A percentile compares a stretch with the other conserved stretches of the same genome.
phyloP scores from a whole-genome alignment of 108 stramenopile genomes.

The Nannochloropsis gaditana region DNA sequence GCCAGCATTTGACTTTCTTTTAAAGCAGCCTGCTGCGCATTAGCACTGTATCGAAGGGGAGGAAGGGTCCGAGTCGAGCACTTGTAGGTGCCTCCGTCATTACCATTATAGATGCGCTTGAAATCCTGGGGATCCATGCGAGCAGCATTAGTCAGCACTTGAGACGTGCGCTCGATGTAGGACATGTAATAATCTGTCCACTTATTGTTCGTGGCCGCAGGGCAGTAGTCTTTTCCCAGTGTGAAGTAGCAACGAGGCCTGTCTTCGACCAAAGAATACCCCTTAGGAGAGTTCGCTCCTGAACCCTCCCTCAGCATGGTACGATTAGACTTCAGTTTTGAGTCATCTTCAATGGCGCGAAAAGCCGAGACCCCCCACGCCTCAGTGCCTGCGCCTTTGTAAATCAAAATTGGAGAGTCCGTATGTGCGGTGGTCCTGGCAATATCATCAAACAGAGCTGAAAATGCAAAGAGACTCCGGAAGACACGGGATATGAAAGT shows the following conservation, averaged over 20 bases:
- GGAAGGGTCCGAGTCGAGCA: background rate
- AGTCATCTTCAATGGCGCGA: background rate
- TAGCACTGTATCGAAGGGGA: background rate
- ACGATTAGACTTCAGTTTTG: background rate
- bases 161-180: conserved; percentile 8
- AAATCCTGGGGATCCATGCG: background rate
- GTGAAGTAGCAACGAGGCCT: conserved; percentile 1
- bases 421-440: background rate
- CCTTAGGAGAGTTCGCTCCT: background rate
- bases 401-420: background rate
- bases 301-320: background rate
- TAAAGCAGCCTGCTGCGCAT: background rate
- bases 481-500: background rate
- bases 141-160: conserved; percentile 11
- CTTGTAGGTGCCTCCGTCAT: conserved; percentile 12
- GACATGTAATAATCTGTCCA: conserved; percentile 6
- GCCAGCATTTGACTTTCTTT: conserved; percentile 4
- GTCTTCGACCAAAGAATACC: background rate
- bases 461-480: background rate
- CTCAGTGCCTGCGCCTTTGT: background rate
- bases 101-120: background rate
- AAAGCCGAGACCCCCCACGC: background rate
- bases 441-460: background rate
- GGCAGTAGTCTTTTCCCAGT: background rate
- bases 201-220: background rate